Base-by-base conservation (phyloP, 2,329 filamentous ascomycete genomes). In the Sclerotinia spermophila region DNA sequence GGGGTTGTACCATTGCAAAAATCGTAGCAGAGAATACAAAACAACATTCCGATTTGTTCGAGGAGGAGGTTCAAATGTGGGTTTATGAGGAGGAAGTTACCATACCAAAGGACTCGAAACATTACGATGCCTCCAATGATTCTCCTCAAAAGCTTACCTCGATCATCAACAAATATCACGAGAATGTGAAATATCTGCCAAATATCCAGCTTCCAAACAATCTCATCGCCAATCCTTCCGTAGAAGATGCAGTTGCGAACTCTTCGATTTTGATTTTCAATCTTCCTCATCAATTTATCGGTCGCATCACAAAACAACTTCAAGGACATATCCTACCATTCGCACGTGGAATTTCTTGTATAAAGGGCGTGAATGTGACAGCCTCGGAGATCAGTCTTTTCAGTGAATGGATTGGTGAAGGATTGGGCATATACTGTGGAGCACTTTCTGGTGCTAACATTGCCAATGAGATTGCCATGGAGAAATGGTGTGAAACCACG, bases 141-240 rank as follows among this genome's bases (percentile, higher is more conserved):
- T 86, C 88, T 73, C 88, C 91, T 4, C 92, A 96, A 81, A 97
- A 97, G 83, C 90, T 99, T 81, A 97, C 96, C 11, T 82, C 88
- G 67, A 82, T 99, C 76, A 97, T 99, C 87, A 99, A 99, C 85
- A 87, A 86, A 59, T 83, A 92, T 78, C 94, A 98, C 83, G 96
- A 99, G 84, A 99, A 99, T 82, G 86, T 97, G 83, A 99, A 98
- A 83, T 99, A 99, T 83, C 91, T 99, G 15, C 93, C 95, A n/a
- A 89, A 89, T 77, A 92, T 99, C 79, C 84, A 86, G 44, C 87
- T 99, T 2, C 96, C 96, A 5, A 78, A 84, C 72, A 99, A 99
- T 81, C 84, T 97, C 71, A 82, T 94, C 76, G 94, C 94, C 76
- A 96, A 96, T 80, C 91, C 94, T 27, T 92, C 92, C 40, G 84